Evolutionary conservation across 2,329 filamentous ascomycete species (phyloP).

Genomic region (Capronia americana): DNA sequence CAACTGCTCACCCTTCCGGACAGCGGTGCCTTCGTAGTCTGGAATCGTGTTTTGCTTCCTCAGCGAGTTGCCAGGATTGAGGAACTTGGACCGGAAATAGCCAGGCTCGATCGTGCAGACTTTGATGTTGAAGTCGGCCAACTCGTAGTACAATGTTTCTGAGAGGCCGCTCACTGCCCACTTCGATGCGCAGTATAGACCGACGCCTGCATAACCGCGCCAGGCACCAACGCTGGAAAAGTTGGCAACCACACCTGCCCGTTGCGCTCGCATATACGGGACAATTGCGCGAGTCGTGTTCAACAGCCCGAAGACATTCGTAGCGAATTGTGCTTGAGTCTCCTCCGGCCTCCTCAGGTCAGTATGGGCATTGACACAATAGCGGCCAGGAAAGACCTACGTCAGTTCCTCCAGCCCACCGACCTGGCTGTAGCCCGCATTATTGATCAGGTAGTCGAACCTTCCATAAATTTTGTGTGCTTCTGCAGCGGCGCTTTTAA

Average conservation of each 20-base stretch:
- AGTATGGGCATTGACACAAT: neutral
- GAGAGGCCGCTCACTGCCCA: constrained; percentile 41
- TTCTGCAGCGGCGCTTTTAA: constrained; percentile 27
- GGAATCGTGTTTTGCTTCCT: constrained; percentile 20
- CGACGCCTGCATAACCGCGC: constrained; percentile 40
- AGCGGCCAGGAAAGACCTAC: constrained; percentile 11
- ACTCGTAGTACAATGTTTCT: constrained; percentile 43
- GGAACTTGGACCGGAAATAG: constrained; percentile 35
- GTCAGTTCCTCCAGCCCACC: constrained; percentile 44
- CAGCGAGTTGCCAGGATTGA: constrained; percentile 24
- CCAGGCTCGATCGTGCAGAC: constrained; percentile 49
- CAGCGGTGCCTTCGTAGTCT: constrained; percentile 31
- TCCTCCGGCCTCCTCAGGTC: constrained; percentile 35
- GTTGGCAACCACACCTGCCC: constrained; percentile 47
- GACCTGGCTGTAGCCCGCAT: constrained; percentile 43
- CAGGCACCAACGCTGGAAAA: constrained; percentile 46
- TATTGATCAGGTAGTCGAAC: constrained; percentile 48
- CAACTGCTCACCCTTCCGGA: constrained; percentile 23
- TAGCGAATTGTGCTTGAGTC: constrained; percentile 44
- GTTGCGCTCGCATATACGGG: constrained; percentile 46
- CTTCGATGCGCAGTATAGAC: constrained; percentile 49
- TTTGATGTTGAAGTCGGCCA: constrained; percentile 45
- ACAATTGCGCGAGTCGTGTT: constrained; percentile 47
- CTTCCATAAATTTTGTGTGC: constrained; percentile 35
- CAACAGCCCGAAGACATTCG: constrained; percentile 49